phyloP scores from a whole-genome alignment of 2,329 filamentous ascomycete species.

The Penicillium digitatum region DNA sequence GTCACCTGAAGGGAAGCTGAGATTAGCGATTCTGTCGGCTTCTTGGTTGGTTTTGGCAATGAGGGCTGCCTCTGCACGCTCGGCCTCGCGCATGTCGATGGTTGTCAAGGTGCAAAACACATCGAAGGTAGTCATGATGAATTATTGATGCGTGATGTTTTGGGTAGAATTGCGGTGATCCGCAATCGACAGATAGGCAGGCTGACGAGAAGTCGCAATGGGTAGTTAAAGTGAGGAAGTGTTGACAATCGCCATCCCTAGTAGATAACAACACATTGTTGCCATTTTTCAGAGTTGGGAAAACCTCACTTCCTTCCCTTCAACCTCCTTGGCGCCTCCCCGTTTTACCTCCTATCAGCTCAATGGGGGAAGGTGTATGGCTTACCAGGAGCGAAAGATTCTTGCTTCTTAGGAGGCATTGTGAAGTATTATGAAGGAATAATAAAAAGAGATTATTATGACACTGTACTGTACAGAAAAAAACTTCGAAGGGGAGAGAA shows the following conservation, averaged over 20 bases:
- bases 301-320: constrained; percentile 1
- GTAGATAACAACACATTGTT: neutral
- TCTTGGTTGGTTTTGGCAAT: neutral
- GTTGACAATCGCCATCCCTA: neutral
- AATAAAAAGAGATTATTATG: constrained; percentile 14
- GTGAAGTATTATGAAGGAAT: constrained; percentile 15
- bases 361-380: neutral
- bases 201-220: neutral
- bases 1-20: constrained; percentile 61
- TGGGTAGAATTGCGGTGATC: neutral
- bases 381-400: constrained; percentile 28
- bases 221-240: neutral
- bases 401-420: constrained; percentile 24
- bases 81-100: constrained; percentile 25
- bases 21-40: constrained; percentile 25
- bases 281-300: neutral
- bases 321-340: neutral
- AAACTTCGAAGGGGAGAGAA: constrained; percentile 19
- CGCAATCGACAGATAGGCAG: constrained; percentile 3
- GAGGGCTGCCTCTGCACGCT: constrained; percentile 13
- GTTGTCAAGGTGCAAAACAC: constrained; percentile 22
- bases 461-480: constrained; percentile 23
- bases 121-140: constrained; percentile 28
- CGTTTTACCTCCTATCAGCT: neutral
- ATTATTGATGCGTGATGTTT: neutral